phyloP scores from a whole-genome alignment of 805 yeast species.

The Brettanomyces naardenensis region DNA sequence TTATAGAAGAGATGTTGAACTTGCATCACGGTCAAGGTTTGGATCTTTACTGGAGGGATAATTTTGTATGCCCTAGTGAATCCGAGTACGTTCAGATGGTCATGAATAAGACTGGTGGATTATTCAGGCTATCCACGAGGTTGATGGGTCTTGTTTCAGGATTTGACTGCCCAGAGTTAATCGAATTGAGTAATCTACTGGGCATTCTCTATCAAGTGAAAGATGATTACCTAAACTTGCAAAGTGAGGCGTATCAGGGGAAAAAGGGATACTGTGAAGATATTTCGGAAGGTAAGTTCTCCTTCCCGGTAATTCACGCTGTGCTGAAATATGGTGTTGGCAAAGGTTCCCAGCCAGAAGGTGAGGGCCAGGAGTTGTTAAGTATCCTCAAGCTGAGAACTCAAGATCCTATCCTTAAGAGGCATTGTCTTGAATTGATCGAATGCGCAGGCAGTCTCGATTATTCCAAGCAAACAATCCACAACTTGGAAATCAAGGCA shows the following conservation, averaged over 20 bases:
- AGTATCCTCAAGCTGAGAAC: conserved; percentile 49
- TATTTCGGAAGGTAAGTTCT: conserved; percentile 80
- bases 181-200: conserved; percentile 63
- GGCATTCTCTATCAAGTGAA: conserved; percentile 81
- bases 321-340: conserved; percentile 21
- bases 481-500: conserved; percentile 19
- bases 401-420: conserved; percentile 39
- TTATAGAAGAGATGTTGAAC: conserved; percentile 68
- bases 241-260: conserved; percentile 38
- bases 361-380: conserved; percentile 31
- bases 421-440: conserved; percentile 42
- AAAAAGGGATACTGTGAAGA: conserved; percentile 83
- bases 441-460: conserved; percentile 32
- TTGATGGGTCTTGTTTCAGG: conserved; percentile 37
- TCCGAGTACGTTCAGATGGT: conserved; percentile 72
- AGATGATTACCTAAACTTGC: conserved; percentile 75
- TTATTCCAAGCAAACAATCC: conserved; percentile 28
- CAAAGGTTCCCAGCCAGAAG: conserved; percentile 14
- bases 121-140: conserved; percentile 66
- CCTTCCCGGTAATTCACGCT: conserved; percentile 77
- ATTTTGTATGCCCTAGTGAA: conserved; percentile 47
- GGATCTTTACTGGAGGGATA: conserved; percentile 85
- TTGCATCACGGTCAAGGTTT: conserved; percentile 87
- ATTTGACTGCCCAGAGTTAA: conserved; percentile 21
- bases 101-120: conserved; percentile 82